Percentiles rank a stretch among this genome's conserved stretches.
Evolutionary conservation across 768 basidiomycete species (phyloP).

Genomic region (Sporobolomyces pararoseus): DNA sequence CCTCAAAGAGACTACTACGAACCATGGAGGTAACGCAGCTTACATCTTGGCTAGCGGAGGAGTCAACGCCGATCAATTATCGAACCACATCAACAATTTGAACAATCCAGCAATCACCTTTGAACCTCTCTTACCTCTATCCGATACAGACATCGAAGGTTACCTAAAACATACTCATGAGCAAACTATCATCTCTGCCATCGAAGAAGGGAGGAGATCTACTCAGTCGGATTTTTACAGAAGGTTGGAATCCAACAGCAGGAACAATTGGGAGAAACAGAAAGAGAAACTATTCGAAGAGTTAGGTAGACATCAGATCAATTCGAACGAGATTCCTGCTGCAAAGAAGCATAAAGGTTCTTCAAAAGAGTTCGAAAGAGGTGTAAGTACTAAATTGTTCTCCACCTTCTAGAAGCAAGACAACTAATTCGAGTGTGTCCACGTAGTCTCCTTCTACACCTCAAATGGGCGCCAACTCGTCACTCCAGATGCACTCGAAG

Average conservation of each 20-base stretch:
- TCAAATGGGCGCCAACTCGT: not conserved
- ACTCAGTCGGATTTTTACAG: slow-evolving; percentile 82
- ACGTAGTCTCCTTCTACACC: not conserved
- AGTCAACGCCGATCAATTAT: slow-evolving; percentile 84
- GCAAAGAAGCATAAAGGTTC: slow-evolving; percentile 8
- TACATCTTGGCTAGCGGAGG: slow-evolving; percentile 90
- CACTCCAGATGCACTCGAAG: slow-evolving; percentile 63
- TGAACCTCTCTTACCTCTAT: slow-evolving; percentile 82
- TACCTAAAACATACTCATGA: slow-evolving; percentile 92
- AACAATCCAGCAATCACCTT: slow-evolving; percentile 72
- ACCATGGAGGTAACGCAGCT: slow-evolving; percentile 50
- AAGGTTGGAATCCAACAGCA: slow-evolving; percentile 67
- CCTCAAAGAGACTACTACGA: slow-evolving; percentile 11
- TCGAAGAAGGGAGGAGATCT: slow-evolving; percentile 80
- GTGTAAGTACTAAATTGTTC: slow-evolving; percentile 1
- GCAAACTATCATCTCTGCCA: slow-evolving; percentile 87
- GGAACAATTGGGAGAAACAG: slow-evolving; percentile 81
- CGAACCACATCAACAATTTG: slow-evolving; percentile 73
- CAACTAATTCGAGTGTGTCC: not conserved
- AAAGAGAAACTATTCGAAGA: slow-evolving; percentile 88
- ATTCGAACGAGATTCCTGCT: not conserved
- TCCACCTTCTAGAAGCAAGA: not conserved
- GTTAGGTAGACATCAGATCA: slow-evolving; percentile 55
- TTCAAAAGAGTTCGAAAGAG: slow-evolving; percentile 28
- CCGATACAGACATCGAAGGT: slow-evolving; percentile 89